Conservation (phyloP, 1,284 basidiomycete species). For the Boletus hoseneyae region DNA sequence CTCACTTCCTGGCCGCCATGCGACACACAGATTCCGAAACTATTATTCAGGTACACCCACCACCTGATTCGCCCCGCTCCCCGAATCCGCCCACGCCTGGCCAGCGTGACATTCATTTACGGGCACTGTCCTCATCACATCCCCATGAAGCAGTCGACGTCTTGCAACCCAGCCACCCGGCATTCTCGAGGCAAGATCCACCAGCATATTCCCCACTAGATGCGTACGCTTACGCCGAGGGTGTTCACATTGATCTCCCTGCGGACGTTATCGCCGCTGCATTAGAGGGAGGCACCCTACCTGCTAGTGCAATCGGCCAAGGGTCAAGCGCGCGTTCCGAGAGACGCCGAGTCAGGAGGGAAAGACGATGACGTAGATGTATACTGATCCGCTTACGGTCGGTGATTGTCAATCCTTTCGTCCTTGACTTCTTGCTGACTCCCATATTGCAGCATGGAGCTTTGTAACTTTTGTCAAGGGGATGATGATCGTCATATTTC, state of each 20-base stretch:
- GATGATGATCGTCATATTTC: conserved; percentile 22
- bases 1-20: conserved; percentile 55
- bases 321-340: conserved; percentile 47
- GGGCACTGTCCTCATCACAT: conserved; percentile 48
- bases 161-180: conserved; percentile 18
- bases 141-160: conserved; percentile 23
- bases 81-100: conserved; percentile 78
- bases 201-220: conserved; percentile 82
- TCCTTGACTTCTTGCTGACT: conserved; percentile 10
- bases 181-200: conserved; percentile 55
- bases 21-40: conserved; percentile 61
- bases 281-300: conserved; percentile 62
- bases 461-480: conserved; percentile 22
- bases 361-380: conserved; percentile 42
- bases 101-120: conserved; percentile 72
- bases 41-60: conserved; percentile 65
- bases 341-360: conserved; percentile 53
- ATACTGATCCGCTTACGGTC: conserved; percentile 2
- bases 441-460: conserved; percentile 14
- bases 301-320: conserved; percentile 51
- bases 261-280: conserved; percentile 81
- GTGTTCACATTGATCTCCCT: conserved; percentile 78
- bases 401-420: conserved; percentile 16
- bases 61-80: conserved; percentile 70
- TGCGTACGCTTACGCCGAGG: conserved; percentile 73